These are phyloP conservation scores for Podaxis sp. DNA, from an alignment of 768 basidiomycete species.

Conservation along the genomic window DNA sequence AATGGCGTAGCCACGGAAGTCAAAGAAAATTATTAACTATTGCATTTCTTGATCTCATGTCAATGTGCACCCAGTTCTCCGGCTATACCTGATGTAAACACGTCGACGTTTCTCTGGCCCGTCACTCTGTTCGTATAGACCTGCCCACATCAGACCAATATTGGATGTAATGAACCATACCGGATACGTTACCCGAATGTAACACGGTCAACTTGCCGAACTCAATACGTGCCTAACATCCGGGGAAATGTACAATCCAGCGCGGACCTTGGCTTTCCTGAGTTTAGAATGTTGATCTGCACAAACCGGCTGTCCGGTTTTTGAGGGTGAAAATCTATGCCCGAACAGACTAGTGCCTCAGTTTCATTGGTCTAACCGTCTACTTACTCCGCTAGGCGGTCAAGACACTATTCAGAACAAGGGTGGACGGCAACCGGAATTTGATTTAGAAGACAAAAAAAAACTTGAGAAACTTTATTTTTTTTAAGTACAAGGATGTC, in stretches of 20 bases:
- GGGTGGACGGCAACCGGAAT: background rate
- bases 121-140: background rate
- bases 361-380: background rate
- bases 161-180: background rate
- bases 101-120: background rate
- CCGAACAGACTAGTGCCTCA: background rate
- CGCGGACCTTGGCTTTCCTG: background rate
- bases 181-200: background rate
- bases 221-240: background rate
- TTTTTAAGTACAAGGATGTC: too few species aligned
- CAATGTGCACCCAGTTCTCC: background rate
- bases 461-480: background rate
- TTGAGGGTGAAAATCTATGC: background rate
- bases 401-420: background rate
- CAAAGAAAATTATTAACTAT: background rate
- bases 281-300: background rate
- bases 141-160: background rate
- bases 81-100: background rate
- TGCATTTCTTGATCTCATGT: background rate
- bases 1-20: background rate
- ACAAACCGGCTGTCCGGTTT: background rate
- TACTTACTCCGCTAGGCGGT: background rate
- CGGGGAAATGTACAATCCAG: background rate
- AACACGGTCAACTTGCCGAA: background rate
- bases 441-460: background rate